These are phyloP conservation scores for Pelargonium australe DNA, from an alignment of 441 rosid species.

Conservation along the genomic window DNA sequence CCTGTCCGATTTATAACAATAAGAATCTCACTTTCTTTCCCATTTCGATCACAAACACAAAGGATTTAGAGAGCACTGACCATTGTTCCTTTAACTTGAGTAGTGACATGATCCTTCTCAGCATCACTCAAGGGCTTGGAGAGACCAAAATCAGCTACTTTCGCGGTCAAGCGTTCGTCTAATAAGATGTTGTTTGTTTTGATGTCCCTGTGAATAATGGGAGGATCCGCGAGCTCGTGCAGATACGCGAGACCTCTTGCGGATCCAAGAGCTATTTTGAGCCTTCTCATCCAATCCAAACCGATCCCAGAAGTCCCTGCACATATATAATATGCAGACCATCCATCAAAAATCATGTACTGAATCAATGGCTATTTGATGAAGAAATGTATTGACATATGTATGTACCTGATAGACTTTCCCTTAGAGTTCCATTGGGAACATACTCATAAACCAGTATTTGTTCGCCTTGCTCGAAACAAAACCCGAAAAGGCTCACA, in stretches of 20 bases:
- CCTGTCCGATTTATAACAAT: too few relatives aligned
- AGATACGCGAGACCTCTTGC: slow-evolving; percentile 70
- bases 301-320: slow-evolving; percentile 65
- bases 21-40: too few relatives aligned
- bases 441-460: slow-evolving; percentile 70
- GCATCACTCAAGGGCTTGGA: slow-evolving; percentile 50
- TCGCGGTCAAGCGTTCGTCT: slow-evolving; percentile 59
- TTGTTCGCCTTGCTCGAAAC: slow-evolving; percentile 67
- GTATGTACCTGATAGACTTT: slow-evolving; percentile 57
- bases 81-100: slow-evolving; percentile 89
- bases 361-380: too few relatives aligned
- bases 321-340: background rate
- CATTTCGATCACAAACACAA: background rate
- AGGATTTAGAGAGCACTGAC: slow-evolving; percentile 32
- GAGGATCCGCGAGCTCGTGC: slow-evolving; percentile 78
- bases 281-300: slow-evolving; percentile 68
- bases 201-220: slow-evolving; percentile 70
- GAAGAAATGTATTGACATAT: background rate
- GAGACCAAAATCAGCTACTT: slow-evolving; percentile 84
- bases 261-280: slow-evolving; percentile 57
- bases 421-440: slow-evolving; percentile 60
- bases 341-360: too few relatives aligned
- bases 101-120: slow-evolving; percentile 51
- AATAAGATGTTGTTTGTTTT: slow-evolving; percentile 64
- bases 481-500: slow-evolving; percentile 64